Conservation (phyloP, 495 filamentous ascomycete genomes). For the Annulohypoxylon nitens region DNA sequence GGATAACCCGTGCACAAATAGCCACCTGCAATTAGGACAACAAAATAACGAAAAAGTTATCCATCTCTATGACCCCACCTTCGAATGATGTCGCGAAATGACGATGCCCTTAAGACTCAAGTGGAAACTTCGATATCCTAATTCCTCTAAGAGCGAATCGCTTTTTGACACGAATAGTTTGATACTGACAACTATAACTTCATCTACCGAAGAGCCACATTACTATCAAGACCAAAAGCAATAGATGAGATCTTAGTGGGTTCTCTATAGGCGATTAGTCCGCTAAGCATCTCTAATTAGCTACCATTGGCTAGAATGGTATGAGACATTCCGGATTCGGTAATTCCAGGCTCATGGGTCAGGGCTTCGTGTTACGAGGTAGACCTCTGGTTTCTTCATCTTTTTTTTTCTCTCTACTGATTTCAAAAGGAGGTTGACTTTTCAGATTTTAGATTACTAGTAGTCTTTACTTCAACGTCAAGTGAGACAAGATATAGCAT, state of each 20-base stretch:
- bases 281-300: conserved; percentile 17
- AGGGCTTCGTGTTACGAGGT: neutral
- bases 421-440: no score
- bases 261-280: neutral
- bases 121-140: neutral
- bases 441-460: no score
- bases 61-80: neutral
- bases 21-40: neutral
- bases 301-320: conserved; percentile 35
- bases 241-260: neutral
- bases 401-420: no score
- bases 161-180: conserved; percentile 2
- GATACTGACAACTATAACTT: conserved; percentile 2
- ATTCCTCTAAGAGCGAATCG: neutral
- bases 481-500: no score
- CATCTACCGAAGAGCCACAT: neutral
- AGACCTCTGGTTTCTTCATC: neutral
- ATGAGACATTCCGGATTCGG: conserved; percentile 33
- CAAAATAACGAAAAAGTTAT: neutral
- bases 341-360: conserved; percentile 28
- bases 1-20: conserved; percentile 7
- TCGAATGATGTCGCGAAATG: neutral
- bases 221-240: neutral
- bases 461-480: no score
- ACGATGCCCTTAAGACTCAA: neutral